Base-by-base conservation (phyloP, 495 filamentous ascomycete genomes). In the Penicillium diatomitis region DNA sequence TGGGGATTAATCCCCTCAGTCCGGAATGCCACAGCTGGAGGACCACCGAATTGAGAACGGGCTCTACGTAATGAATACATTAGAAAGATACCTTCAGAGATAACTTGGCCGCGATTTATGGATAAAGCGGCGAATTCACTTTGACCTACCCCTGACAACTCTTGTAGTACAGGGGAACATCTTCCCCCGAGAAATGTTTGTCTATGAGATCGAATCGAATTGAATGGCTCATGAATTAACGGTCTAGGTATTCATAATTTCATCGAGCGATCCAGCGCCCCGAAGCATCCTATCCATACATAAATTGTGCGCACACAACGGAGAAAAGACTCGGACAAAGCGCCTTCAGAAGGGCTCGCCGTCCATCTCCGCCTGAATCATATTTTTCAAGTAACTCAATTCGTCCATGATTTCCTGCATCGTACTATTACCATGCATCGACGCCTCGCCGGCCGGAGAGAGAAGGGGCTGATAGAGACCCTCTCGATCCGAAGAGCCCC, bases 321-420 rank as follows among this genome's bases (percentile, higher is more conserved):
- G 20, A 20, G 20, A 20, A 20, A 20, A 20, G 20, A 20, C 30
- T 5, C 11, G 4, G 10, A 20, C 38, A 42, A 33, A 9, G 31
- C 32, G 20, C 28, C 37, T 38, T 38, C 42, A 62, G 34, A 63
- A 63, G 6, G 60, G 60, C 38, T 52, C 47, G 4, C 60, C 60
- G 45, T 55, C 46, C 60, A 62, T 55, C 39, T 66, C 65, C 52
- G 63, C 59, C 46, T 71, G 67, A 36, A 79, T 78, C 53, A 75
- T 66, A n/a, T 68, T 65, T 48, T 71, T 73, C 50, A 78, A 60
- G 49, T 79, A 77, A 44, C 70, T 73, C 36, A 79, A 52, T 45
- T 79, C 76, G 48, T 77, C 68, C 58, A 79, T 68, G 53, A 76
- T 57, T 51, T 75, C 70, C 48, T 69, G 64, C 65, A 77, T 73